Base-by-base conservation (phyloP, 2,329 filamentous ascomycete genomes). In the Calonectria honghensis region DNA sequence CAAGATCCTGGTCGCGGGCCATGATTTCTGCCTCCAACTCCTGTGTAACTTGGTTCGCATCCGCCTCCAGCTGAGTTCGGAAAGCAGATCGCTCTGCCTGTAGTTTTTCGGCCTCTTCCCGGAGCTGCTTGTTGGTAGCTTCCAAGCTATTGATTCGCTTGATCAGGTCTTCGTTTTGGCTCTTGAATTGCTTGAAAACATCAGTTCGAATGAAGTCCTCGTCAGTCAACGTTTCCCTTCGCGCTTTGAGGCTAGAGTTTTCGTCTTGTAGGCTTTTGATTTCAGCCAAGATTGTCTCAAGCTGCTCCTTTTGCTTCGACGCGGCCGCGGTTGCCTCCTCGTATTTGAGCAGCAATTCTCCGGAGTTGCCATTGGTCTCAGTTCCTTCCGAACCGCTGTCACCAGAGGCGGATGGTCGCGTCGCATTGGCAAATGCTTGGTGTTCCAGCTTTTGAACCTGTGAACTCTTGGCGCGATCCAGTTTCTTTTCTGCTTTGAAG, bases 171-270 rank as follows among this genome's bases (percentile, higher is more conserved):
- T 98, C 97, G 80, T 97, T 95, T 81, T 98, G 95, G 31, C 91
- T 91, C 85, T 96, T 97, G 82, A 98, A 91, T 76, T 94, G 92
- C 85, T 98, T 98, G 90, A 98, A 99, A 4, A 98, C 90, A 80
- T 98, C 96, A 6, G 96, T 98, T 72, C 95, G 93, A 51, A 96
- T 93, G 82, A 97, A 98, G 80, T 99, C 97, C 76, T 99, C 97
- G 81, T 99, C 97, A 0, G 94, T 94, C 57, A 96, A 88, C 70
- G 91, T 93, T 18, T 95, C 93, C 63, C 94, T 89, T 83, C 93
- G 90, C 20, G 88, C 86, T 80, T 89, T 96, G 41, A 96, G 87
- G 6, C 92, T 90, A 24, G 95, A 96, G 54, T 98, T 91, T 81
- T 98, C 95, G 76, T 96, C 93, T 41, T 94, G 91, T 52, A 96